phyloP scores from a whole-genome alignment of 768 basidiomycete species.

The Trametes cingulata region DNA sequence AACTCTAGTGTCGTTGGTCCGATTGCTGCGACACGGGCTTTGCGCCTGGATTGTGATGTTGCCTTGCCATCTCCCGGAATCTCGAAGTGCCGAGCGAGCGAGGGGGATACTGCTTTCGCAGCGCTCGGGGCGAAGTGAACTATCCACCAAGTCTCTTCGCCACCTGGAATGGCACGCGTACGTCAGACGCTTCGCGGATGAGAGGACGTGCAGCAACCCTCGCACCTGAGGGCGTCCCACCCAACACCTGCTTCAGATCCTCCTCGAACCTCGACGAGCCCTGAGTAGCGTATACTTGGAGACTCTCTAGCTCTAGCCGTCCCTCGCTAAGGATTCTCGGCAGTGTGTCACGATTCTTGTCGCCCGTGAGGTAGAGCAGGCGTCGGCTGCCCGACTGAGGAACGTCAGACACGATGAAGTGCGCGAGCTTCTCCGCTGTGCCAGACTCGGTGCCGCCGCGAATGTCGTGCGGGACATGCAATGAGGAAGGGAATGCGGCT shows the following conservation, averaged over 20 bases:
- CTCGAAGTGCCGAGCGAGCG: conserved; percentile 46
- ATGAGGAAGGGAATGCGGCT: conserved; percentile 29
- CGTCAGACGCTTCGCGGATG: background rate
- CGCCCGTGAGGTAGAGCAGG: conserved; percentile 79
- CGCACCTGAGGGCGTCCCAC: background rate
- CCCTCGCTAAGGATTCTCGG: conserved; percentile 48
- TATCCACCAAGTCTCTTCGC: conserved; percentile 56
- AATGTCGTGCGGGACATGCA: conserved; percentile 36
- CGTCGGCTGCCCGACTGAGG: conserved; percentile 22
- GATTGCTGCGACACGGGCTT: conserved; percentile 53
- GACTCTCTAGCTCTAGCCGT: conserved; percentile 44
- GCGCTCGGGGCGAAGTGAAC: conserved; percentile 77
- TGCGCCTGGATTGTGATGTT: background rate
- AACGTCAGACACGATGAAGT: conserved; percentile 53
- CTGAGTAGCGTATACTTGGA: conserved; percentile 74
- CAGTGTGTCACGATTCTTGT: conserved; percentile 80
- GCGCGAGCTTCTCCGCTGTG: conserved; percentile 65
- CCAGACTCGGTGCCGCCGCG: conserved; percentile 56
- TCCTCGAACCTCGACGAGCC: conserved; percentile 52
- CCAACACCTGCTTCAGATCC: conserved; percentile 35
- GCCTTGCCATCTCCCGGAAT: conserved; percentile 30
- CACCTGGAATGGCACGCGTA: background rate
- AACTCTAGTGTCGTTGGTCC: conserved; percentile 65
- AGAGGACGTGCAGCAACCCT: background rate
- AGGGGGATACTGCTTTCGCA: conserved; percentile 56